Evolutionary conservation across 2,329 filamentous ascomycete genomes (phyloP), one percentile per base, ranked within the genome.

Genomic region (Clonostachys rhizophaga): DNA sequence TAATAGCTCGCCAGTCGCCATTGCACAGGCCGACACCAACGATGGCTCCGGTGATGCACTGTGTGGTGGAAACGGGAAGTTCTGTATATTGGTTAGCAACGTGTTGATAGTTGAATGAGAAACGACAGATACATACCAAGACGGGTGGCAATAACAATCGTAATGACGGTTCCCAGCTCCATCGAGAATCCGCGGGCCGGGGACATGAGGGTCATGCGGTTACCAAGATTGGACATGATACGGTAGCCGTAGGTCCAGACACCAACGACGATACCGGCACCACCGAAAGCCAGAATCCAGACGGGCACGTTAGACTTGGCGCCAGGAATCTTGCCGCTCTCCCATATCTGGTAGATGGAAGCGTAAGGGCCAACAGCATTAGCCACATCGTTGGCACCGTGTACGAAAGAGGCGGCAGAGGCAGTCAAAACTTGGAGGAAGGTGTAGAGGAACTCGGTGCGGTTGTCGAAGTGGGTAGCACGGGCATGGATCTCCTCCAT

Each of bases 351-450:
- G 64, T 73, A 86, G 55, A 86, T 79, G 45, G 79, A 76, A 3
- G 83, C 78, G 57, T 79, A 84, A 2, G 82, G 83, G 1, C 81
- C 81, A 47, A 83, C 74, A 30, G 81, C 79, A 58, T 76, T 86
- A 55, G 78, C 70, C 17, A 86, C 78, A 50, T 86, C 83, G 60
- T 86, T 87, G 54, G 81, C 80, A 20, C 83, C 83, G 65, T 87
- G 82, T 3, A 78, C 77, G 51, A 86, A 84, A 5, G 80, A 83
- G 13, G 81, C 78, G 34, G 81, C 79, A 53, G 76, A 75, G 10
- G 82, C 81, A 6, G 81, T 81, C 65, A 81, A 69, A 55, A 83
- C 62, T 54, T 82, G 79, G 33, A 81, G 69, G 63, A 80, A 83
- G 6, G 75, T 78, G 62, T 79, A 84, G 43, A 79, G 68, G 64